Base-by-base conservation (phyloP, 352 stramenopile species). In the Pythium myriotylum region DNA sequence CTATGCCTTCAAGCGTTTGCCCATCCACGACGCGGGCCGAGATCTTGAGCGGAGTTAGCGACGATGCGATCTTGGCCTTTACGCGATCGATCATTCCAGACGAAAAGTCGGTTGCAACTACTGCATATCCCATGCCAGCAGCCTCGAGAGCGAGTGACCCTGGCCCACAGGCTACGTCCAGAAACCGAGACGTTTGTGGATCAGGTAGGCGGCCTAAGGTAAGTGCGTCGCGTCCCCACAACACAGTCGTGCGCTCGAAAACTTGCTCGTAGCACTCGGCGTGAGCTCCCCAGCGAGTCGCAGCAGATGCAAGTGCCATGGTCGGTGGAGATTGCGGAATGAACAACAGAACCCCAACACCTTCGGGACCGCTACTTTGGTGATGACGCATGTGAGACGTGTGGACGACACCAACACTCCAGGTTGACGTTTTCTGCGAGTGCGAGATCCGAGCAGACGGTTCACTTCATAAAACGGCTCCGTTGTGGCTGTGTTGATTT, bases 91-190 rank as follows among this genome's bases (percentile, higher is more conserved):
- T 37, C 54, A 69, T 69, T 6, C 29, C 48, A 1, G 39, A 17
- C 14, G 62, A 69, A 10, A 59, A 42, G 23, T 69, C 62, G 19
- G 41, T 59, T 20, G 62, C 62, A 0, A 35, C 49, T 16, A 64
- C 62, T 1, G n/a, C 12, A 29, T 56, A 64, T 37, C 62, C 62
- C 32, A 48, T 17, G 2, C 14, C 16, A 4, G 62, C 62, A 1
- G 54, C 62, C 0, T 23, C 17, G 10, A 69, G 1, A 22, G 62
- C 54, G 6, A 69, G 40, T 7, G 32, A 20, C 13, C 62, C 62
- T 0, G 62, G 19, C 19, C 53, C 62, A 50, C 62, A 69, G 2
- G 47, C 62, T 6, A 69, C 62, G 35, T 65, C 62, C 1, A 69
- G 62, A 5, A 58, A 53, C 2, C 47, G 51, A 9, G 35, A 9